Evolutionary conservation across 352 stramenopile species (phyloP).

Genomic region (Phytophthora syringae): DNA sequence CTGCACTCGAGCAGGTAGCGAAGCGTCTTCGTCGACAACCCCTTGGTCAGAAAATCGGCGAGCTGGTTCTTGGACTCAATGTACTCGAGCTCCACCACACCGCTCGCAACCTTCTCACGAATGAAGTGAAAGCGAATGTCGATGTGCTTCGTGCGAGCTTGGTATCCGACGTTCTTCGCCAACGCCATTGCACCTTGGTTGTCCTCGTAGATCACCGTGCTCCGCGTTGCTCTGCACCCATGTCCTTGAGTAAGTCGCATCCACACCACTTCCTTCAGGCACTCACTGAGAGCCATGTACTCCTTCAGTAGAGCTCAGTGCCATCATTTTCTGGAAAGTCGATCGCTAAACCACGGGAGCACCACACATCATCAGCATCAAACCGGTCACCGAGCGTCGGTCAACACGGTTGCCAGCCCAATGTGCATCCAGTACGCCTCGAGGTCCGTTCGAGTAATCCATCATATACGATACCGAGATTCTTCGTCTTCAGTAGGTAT

Average conservation of each 20-base stretch:
- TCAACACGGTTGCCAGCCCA: constrained; percentile 27
- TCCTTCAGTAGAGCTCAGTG: constrained; percentile 22
- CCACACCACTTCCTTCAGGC: too few relatives aligned
- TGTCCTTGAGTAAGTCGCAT: too few relatives aligned
- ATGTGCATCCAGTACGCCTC: constrained; percentile 26
- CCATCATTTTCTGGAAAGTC: constrained; percentile 32
- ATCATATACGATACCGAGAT: too few relatives aligned
- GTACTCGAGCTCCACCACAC: constrained; percentile 21
- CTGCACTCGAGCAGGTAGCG: too few relatives aligned
- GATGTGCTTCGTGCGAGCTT: too few relatives aligned
- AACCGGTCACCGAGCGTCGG: constrained; percentile 25
- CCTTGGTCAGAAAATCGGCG: constrained; percentile 32
- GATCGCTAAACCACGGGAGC: constrained; percentile 20
- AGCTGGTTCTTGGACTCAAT: constrained; percentile 33
- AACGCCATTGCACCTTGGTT: too few relatives aligned
- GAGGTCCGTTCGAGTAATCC: constrained; percentile 1
- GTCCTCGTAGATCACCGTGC: too few relatives aligned
- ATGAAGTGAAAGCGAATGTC: too few relatives aligned
- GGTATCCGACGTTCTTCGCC: too few relatives aligned
- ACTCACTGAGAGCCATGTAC: constrained; percentile 4
- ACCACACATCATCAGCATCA: too few relatives aligned
- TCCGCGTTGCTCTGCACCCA: too few relatives aligned
- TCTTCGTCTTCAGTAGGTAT: too few relatives aligned
- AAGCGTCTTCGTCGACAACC: constrained; percentile 23
- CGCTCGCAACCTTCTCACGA: constrained; percentile 17